Percentiles rank a stretch among this genome's conserved stretches.
These are phyloP conservation scores for Oryza brachyantha DNA, from an alignment of 176 grass and related monocot genomes.

Conservation along the genomic window DNA sequence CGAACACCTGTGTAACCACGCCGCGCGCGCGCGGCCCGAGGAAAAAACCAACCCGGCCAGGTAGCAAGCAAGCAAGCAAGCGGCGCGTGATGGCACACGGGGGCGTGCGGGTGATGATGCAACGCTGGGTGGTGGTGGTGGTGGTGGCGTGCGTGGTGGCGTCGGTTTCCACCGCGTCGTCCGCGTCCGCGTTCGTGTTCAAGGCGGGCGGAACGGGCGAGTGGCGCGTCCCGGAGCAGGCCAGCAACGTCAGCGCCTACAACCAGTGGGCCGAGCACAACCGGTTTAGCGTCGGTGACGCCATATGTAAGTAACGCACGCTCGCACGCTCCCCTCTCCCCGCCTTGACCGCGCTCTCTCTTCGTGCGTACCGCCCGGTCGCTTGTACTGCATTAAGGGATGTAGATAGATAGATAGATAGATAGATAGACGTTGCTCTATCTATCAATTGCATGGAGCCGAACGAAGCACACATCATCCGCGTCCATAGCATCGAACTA, in stretches of 20 bases:
- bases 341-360: background rate
- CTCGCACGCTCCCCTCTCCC: background rate
- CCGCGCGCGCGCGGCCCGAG: too few species aligned
- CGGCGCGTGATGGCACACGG: conserved; percentile 45
- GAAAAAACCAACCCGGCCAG: background rate
- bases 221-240: conserved; percentile 48
- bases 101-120: background rate
- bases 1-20: too few species aligned
- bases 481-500: background rate
- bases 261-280: conserved; percentile 72
- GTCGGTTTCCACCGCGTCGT: conserved; percentile 30
- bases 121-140: conserved; percentile 16
- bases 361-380: background rate
- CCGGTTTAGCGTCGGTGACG: conserved; percentile 79
- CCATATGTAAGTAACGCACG: conserved; percentile 46
- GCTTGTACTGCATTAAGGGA: background rate
- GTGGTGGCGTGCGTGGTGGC: conserved; percentile 43
- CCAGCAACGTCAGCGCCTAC: conserved; percentile 34
- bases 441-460: background rate
- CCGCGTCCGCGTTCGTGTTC: conserved; percentile 57
- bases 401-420: too few species aligned
- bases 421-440: background rate
- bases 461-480: background rate
- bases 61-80: too few species aligned
- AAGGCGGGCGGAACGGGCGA: conserved; percentile 65